Evolutionary conservation across 148 eudicot genomes (phyloP).

Genomic region (Chenopodium quinoa): DNA sequence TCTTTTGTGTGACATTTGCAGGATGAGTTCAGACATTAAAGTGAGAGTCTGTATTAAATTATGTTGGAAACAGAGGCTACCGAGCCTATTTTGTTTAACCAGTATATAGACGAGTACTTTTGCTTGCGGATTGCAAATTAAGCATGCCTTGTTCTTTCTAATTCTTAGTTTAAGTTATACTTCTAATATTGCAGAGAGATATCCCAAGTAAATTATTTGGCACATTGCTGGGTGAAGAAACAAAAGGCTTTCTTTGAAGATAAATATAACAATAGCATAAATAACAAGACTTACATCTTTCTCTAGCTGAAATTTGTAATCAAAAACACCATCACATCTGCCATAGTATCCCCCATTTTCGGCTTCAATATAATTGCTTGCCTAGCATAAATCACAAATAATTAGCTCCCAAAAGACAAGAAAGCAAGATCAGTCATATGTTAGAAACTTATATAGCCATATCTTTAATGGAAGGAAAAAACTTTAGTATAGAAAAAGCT

Average conservation of each 20-base stretch:
- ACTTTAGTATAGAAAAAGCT: not conserved
- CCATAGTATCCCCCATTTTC: slow-evolving; percentile 26
- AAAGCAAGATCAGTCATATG: not conserved
- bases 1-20: not conserved
- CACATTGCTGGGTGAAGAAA: not conserved
- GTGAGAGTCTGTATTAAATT: not conserved
- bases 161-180: not conserved
- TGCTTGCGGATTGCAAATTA: not conserved
- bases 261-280: too few relatives aligned
- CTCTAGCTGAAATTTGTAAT: slow-evolving; percentile 38
- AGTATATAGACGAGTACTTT: not conserved
- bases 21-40: not conserved
- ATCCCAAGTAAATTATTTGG: not conserved
- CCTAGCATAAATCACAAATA: slow-evolving; percentile 22
- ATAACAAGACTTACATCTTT: slow-evolving; percentile 30
- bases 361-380: slow-evolving; percentile 17
- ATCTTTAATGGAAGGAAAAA: not conserved
- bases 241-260: not conserved
- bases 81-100: not conserved
- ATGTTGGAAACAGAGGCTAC: not conserved
- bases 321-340: slow-evolving; percentile 26
- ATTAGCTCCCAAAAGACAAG: slow-evolving; percentile 12
- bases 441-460: not conserved
- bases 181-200: not conserved
- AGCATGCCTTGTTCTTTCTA: not conserved